Base-by-base conservation (phyloP, 495 filamentous ascomycete species). In the Elaphomyces granulatus region DNA sequence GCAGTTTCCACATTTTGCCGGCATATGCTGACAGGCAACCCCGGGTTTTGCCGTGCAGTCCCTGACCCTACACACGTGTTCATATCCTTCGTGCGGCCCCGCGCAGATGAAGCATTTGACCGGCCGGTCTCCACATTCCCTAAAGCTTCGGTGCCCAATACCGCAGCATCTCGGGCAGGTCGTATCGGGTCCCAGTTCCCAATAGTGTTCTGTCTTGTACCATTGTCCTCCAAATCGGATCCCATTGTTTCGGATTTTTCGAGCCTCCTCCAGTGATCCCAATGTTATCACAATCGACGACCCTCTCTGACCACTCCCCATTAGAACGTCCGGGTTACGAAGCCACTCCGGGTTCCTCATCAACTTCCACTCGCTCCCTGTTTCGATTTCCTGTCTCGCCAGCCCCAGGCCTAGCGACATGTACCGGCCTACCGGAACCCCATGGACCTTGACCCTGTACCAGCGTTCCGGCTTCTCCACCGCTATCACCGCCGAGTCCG, bases 391-490 rank as follows among this genome's bases (percentile, higher is more conserved):
- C 15, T 37, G 17, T 14, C 15, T 6, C 4, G 35, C 35, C 23
- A 37, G 15, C 15, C 4, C 35, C 8, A 37, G 15, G 35, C 35
- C 35, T 37, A 3, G n/a, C 7, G 12, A 14, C 10, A 20, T 23
- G 16, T 35, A 31, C 28, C 41, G 33, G 20, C 26, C 15, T n/a
- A 42, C 18, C 12, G 28, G 34, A 37, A 43, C 37, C 20, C 32
- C n/a, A 14, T 36, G 41, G 8, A 44, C 6, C 35, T 46, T 42
- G 21, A 31, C n/a, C n/a, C n/a, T n/a, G n/a, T n/a, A n/a, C n/a
- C n/a, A n/a, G n/a, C n/a, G n/a, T n/a, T n/a, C n/a, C n/a, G n/a
- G n/a, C n/a, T n/a, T n/a, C n/a, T n/a, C n/a, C n/a, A n/a, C n/a
- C n/a, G n/a, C n/a, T n/a, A n/a, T n/a, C n/a, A n/a, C n/a, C n/a